Evolutionary conservation across 2,329 filamentous ascomycete genomes (phyloP).

Genomic region (Fusarium veterinarium): DNA sequence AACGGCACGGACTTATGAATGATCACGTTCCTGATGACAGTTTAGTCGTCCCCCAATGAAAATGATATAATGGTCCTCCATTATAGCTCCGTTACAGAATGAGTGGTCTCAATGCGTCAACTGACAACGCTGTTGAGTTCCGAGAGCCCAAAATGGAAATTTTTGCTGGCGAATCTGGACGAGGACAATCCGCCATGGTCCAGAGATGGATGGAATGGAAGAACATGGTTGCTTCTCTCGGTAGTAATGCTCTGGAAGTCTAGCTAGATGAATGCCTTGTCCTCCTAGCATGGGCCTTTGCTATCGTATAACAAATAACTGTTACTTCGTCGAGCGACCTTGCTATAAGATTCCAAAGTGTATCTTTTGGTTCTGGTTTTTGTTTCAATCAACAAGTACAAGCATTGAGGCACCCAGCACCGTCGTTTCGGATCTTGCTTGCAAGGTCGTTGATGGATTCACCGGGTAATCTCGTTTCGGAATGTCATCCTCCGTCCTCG

Average conservation of each 20-base stretch:
- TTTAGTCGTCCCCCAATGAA: accelerated
- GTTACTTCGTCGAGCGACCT: accelerated
- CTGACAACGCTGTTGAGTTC: neutral
- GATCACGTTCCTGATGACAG: neutral
- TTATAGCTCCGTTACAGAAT: neutral
- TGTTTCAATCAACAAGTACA: accelerated
- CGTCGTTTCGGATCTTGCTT: neutral
- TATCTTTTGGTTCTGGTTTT: accelerated
- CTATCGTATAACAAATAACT: accelerated
- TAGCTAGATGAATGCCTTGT: too few relatives aligned
- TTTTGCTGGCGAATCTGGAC: accelerated
- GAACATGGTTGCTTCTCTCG: accelerated
- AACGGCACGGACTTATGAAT: neutral
- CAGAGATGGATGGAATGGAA: accelerated
- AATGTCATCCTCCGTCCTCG: neutral
- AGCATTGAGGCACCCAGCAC: accelerated
- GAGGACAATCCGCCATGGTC: accelerated
- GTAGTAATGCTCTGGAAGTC: neutral
- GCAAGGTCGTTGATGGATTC: neutral
- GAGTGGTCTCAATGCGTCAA: neutral
- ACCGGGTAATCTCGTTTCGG: neutral
- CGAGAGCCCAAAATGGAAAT: neutral
- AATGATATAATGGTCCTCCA: neutral
- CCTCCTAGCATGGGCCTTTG: neutral
- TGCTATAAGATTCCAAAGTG: accelerated